Base-by-base conservation (phyloP, 1,284 basidiomycete species). In the Inonotus obliquus region DNA sequence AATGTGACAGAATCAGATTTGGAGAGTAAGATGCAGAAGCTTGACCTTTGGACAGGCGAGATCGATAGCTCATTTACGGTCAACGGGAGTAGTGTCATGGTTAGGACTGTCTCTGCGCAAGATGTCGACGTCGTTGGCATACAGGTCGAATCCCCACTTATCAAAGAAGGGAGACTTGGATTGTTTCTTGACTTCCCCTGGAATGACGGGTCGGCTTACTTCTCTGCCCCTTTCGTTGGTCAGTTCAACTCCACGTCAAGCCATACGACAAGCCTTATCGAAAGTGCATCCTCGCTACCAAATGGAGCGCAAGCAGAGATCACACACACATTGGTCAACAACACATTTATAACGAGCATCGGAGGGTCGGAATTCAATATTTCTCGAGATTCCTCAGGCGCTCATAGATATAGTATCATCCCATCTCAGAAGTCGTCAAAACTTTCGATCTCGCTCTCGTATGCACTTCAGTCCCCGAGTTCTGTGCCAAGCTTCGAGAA, bases 121-220 rank as follows among this genome's bases (percentile, higher is more conserved):
- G 69, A 68, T 19, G 71, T 68, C 19, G 78, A 79, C 66, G 72
- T 73, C 1, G 66, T 85, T 27, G 79, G 70, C 1, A 68, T 85
- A 27, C 69, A 64, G 10, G 65, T 85, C 53, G 54, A 68, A 0
- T 84, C 82, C 13, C 19, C 71, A 1, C 72, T 83, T 17, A 45
- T 85, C 6, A 19, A 65, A 25, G 62, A 68, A n/a, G 75, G 77
- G 4, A 71, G 70, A 51, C 69, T 84, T 4, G 81, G 78, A 0
- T 21, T 84, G 0, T 84, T 83, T 69, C 64, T 86, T n/a, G 83
- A 86, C 68, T 85, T 82, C 67, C 83, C 83, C 7, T 86, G 82
- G 82, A 81, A 80, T 68, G 83, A 84, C 64, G 84, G 83, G 3
- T 72, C 68, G 45, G 61, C 70, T 21, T 84, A 85, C 66, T 86